phyloP scores from a whole-genome alignment of 139 green algal species.

The Nannochloris sp. region DNA sequence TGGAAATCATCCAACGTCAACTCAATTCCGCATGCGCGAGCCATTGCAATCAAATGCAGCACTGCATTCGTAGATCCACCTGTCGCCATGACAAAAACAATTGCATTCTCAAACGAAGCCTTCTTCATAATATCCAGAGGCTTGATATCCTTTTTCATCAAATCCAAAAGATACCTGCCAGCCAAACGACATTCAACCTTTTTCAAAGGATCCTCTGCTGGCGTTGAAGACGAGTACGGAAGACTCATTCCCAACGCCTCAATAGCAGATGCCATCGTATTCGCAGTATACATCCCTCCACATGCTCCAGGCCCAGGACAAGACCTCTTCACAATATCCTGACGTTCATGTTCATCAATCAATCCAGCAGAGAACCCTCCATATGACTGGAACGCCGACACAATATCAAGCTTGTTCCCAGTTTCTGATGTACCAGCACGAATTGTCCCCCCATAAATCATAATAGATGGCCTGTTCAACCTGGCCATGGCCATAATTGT shows the following conservation, averaged over 20 bases:
- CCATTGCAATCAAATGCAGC: conserved; percentile 83
- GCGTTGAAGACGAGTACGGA: conserved; percentile 86
- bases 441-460: conserved; percentile 99
- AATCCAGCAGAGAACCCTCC: conserved; percentile 70
- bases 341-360: conserved; percentile 75
- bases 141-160: conserved; percentile 86
- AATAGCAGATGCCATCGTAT: conserved; percentile 96
- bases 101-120: conserved; percentile 93
- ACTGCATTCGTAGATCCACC: conserved; percentile 95
- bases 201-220: conserved; percentile 92
- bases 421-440: conserved; percentile 55
- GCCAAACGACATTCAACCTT: conserved; percentile 83
- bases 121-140: conserved; percentile 94
- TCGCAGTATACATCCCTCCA: conserved; percentile 97
- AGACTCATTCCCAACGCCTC: conserved; percentile 95
- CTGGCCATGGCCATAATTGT: conserved; percentile 92
- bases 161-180: conserved; percentile 70
- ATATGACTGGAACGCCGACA: conserved; percentile 93
- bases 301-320: conserved; percentile 80
- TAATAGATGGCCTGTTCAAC: conserved; percentile 89
- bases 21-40: conserved; percentile 52
- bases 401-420: conserved; percentile 78
- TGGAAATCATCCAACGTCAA: conserved; percentile 96
- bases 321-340: conserved; percentile 81
- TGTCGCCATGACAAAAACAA: conserved; percentile 81